phyloP scores from a whole-genome alignment of 2,329 filamentous ascomycete genomes.

The Capronia epimyces region DNA sequence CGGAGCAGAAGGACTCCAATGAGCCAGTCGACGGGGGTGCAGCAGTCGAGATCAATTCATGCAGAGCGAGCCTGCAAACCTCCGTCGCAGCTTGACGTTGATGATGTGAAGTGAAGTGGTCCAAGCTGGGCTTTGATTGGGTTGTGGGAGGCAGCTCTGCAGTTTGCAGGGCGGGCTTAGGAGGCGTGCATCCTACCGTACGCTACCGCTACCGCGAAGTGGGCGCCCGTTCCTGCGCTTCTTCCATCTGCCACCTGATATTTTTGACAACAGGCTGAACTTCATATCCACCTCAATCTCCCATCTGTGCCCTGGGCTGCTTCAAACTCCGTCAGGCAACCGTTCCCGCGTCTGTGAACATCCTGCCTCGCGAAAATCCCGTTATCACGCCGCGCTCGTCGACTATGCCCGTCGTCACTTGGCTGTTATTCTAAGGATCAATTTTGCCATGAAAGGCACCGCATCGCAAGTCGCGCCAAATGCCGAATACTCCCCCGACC shows the following conservation, averaged over 20 bases:
- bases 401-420: slow-evolving; percentile 25
- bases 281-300: slow-evolving; percentile 32
- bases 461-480: slow-evolving; percentile 21
- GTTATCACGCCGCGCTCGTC: slow-evolving; percentile 37
- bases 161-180: not conserved
- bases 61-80: not conserved
- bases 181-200: not conserved
- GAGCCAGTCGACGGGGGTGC: slow-evolving; percentile 4
- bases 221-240: slow-evolving; percentile 1
- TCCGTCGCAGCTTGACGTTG: slow-evolving; percentile 5
- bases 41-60: slow-evolving; percentile 13
- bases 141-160: slow-evolving; percentile 4
- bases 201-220: not conserved
- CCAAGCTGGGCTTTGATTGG: slow-evolving; percentile 19
- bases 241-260: slow-evolving; percentile 16
- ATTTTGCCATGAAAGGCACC: slow-evolving; percentile 29
- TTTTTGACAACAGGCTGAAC: slow-evolving; percentile 13
- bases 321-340: slow-evolving; percentile 39
- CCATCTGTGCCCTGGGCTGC: slow-evolving; percentile 41
- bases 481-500: slow-evolving; percentile 25
- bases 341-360: slow-evolving; percentile 34
- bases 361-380: slow-evolving; percentile 39
- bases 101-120: slow-evolving; percentile 12
- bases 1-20: slow-evolving; percentile 10
- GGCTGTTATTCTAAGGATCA: slow-evolving; percentile 21